Evolutionary conservation across 345 rosid genomes (phyloP).

Genomic region (Isatis tinctoria): DNA sequence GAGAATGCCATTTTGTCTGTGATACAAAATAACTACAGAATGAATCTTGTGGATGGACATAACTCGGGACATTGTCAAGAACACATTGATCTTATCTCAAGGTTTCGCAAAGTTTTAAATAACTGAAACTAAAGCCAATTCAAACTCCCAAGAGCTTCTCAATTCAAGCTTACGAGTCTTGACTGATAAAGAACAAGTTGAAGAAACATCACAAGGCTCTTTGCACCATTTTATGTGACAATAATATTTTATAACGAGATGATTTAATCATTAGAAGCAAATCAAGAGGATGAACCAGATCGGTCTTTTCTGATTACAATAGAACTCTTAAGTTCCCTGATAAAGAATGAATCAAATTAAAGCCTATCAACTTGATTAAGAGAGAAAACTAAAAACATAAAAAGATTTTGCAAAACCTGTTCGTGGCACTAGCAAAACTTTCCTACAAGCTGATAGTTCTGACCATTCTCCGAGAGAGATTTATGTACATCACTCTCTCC

Average conservation of each 20-base stretch:
- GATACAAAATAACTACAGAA: too few species aligned
- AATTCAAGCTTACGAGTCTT: neutral
- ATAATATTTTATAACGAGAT: neutral
- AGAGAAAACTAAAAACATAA: neutral
- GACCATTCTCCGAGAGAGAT: slow-evolving; percentile 24
- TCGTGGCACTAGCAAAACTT: slow-evolving; percentile 31
- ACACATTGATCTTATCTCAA: neutral
- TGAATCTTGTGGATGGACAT: neutral
- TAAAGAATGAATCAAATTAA: slow-evolving; percentile 32
- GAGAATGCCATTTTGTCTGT: too few species aligned
- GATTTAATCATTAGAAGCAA: slow-evolving; percentile 19
- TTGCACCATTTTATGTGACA: neutral
- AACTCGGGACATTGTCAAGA: neutral
- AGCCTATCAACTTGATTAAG: slow-evolving; percentile 9
- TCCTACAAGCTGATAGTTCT: slow-evolving; percentile 29
- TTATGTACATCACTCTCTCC: slow-evolving; percentile 34
- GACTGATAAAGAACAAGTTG: neutral
- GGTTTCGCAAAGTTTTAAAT: neutral
- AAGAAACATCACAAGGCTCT: neutral
- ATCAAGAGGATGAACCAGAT: slow-evolving; percentile 16
- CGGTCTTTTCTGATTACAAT: slow-evolving; percentile 10
- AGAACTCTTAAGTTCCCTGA: slow-evolving; percentile 12
- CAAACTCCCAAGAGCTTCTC: neutral
- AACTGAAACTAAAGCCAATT: neutral
- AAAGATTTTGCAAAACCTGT: slow-evolving; percentile 21